Conservation (phyloP, 495 filamentous ascomycete genomes). For the Xylaria scruposa region DNA sequence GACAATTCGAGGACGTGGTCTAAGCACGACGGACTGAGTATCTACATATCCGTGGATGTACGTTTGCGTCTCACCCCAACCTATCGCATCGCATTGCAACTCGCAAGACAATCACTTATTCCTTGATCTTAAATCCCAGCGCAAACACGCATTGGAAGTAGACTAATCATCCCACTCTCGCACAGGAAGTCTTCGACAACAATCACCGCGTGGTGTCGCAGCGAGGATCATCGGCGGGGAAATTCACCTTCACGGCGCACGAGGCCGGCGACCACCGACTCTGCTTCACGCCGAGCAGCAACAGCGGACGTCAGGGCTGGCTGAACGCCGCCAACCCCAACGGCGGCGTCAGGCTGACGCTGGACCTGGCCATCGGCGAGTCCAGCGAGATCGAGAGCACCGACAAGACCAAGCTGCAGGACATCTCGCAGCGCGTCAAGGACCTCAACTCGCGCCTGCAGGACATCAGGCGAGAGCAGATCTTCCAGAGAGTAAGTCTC, state of each 20-base stretch:
- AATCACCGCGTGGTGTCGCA: conserved; percentile 94
- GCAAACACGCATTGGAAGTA: neutral
- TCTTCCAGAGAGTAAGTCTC: conserved; percentile 86
- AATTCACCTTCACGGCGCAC: conserved; percentile 95
- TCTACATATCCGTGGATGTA: conserved; percentile 90
- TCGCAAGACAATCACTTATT: neutral
- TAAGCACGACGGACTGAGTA: conserved; percentile 73
- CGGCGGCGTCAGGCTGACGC: conserved; percentile 79
- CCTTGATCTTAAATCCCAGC: neutral
- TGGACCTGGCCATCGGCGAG: conserved; percentile 95
- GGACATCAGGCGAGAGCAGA: conserved; percentile 92
- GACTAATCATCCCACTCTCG: neutral
- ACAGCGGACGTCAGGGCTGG: conserved; percentile 67
- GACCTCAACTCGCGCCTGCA: conserved; percentile 88
- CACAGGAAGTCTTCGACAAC: conserved; percentile 91
- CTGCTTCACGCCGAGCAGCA: conserved; percentile 84
- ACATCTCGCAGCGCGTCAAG: conserved; percentile 87
- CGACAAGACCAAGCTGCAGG: conserved; percentile 91
- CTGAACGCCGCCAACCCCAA: conserved; percentile 65
- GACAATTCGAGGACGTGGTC: conserved; percentile 66
- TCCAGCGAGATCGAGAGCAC: conserved; percentile 92
- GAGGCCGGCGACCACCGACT: conserved; percentile 93
- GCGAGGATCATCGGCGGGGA: conserved; percentile 74
- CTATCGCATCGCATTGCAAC: neutral
- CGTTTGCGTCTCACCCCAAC: conserved; percentile 10